phyloP scores from a whole-genome alignment of 345 rosid species.

The Moricandia arvensis region DNA sequence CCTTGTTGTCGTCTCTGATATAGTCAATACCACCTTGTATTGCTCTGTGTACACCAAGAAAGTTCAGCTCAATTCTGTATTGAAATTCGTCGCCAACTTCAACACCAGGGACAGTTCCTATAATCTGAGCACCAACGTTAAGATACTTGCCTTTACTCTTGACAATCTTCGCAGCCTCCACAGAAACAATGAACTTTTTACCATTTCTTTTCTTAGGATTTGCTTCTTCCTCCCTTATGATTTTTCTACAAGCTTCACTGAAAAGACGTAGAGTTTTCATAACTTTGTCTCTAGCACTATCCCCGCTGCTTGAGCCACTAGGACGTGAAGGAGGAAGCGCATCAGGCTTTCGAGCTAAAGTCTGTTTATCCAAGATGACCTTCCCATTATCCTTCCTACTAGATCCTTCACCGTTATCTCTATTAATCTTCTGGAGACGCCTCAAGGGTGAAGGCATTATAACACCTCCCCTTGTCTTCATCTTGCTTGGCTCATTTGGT shows the following conservation, averaged over 20 bases:
- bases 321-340: conserved; percentile 45
- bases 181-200: conserved; percentile 44
- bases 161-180: conserved; percentile 53
- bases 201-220: conserved; percentile 33
- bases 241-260: conserved; percentile 54
- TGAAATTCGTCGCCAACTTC: conserved; percentile 91
- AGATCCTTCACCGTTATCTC: conserved; percentile 26
- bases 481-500: conserved; percentile 26
- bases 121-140: conserved; percentile 42
- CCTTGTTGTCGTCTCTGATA: conserved; percentile 37
- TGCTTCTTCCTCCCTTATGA: conserved; percentile 67
- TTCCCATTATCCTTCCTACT: conserved; percentile 17
- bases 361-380: conserved; percentile 14
- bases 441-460: conserved; percentile 8
- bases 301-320: conserved; percentile 21
- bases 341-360: conserved; percentile 20
- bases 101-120: conserved; percentile 86
- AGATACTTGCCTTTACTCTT: conserved; percentile 49
- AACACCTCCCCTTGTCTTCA: conserved; percentile 23
- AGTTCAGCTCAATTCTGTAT: conserved; percentile 71
- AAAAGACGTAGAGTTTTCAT: conserved; percentile 66
- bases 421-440: conserved; percentile 3
- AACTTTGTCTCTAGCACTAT: conserved; percentile 51
- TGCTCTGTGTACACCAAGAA: conserved; percentile 72
- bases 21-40: conserved; percentile 76